These are phyloP conservation scores for Fusarium tricinctum DNA, from an alignment of 2,329 filamentous ascomycete genomes.

Conservation along the genomic window DNA sequence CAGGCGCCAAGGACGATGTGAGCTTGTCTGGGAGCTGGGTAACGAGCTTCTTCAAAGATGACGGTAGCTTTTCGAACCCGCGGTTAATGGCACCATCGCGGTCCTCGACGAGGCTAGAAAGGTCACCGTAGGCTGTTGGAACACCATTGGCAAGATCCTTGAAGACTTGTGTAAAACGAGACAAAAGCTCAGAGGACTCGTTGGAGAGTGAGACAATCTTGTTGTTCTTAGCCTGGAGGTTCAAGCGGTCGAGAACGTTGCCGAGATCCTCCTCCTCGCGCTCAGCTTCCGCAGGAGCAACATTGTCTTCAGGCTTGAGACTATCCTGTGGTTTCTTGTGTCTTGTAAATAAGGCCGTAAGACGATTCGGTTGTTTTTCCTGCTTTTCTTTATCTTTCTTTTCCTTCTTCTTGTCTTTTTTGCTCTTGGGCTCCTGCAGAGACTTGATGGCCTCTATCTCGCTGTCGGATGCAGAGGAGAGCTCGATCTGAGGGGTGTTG, in stretches of 20 bases:
- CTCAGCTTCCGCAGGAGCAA: constrained; percentile 60
- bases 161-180: constrained; percentile 88
- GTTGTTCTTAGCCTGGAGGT: constrained; percentile 87
- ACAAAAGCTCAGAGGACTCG: constrained; percentile 85
- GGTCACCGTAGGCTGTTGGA: constrained; percentile 91
- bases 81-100: constrained; percentile 71
- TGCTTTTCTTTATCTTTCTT: constrained; percentile 54
- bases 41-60: constrained; percentile 87
- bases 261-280: constrained; percentile 79
- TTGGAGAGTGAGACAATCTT: constrained; percentile 86
- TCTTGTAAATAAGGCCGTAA: constrained; percentile 56
- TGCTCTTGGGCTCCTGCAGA: constrained; percentile 51
- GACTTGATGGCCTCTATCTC: constrained; percentile 49
- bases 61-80: constrained; percentile 77
- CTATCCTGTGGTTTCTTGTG: constrained; percentile 58
- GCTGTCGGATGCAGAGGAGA: constrained; percentile 44
- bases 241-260: constrained; percentile 84
- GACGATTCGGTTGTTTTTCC: constrained; percentile 54
- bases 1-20: constrained; percentile 80
- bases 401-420: constrained; percentile 49
- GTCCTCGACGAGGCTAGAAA: constrained; percentile 74
- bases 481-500: constrained; percentile 64
- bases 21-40: constrained; percentile 87
- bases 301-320: constrained; percentile 55
- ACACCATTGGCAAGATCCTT: constrained; percentile 94